Evolutionary conservation across 208 protist species (phyloP).

Genomic region (Acanthamoeba royreba): DNA sequence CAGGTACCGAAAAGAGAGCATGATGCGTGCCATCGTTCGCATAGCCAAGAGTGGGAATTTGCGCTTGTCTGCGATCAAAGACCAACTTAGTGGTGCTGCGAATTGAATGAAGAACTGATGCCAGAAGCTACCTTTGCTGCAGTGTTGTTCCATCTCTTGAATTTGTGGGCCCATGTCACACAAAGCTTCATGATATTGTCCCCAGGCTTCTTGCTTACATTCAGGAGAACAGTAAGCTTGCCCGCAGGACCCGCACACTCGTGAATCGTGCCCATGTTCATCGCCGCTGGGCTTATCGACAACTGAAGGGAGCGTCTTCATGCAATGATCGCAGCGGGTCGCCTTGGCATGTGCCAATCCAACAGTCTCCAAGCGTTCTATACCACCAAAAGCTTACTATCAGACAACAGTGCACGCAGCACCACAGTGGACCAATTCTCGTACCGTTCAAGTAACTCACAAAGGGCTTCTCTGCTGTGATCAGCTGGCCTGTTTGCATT

Average conservation of each 20-base stretch:
- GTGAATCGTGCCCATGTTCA: neutral
- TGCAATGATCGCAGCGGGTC: neutral
- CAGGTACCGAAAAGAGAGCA: neutral
- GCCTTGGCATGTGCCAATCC: neutral
- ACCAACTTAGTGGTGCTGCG: too few species aligned
- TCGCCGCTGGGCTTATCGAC: neutral
- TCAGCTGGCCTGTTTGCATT: conserved; percentile 18
- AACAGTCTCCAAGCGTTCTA: neutral
- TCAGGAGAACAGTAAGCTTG: neutral
- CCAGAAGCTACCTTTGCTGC: conserved; percentile 28
- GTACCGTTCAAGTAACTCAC: conserved; percentile 25
- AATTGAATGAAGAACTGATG: too few species aligned
- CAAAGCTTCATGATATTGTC: neutral
- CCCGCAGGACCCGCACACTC: neutral
- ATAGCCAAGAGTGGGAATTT: neutral
- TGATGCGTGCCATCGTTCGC: neutral
- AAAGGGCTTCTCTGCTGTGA: conserved; percentile 30
- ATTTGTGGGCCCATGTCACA: neutral
- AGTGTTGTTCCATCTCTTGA: neutral
- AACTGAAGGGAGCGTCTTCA: neutral
- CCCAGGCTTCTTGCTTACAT: neutral
- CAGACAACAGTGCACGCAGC: too few species aligned
- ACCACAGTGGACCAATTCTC: too few species aligned
- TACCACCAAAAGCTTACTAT: too few species aligned
- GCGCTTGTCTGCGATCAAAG: conserved; percentile 16